Conservation (phyloP, 441 rosid species). For the Brassica hybrid region DNA sequence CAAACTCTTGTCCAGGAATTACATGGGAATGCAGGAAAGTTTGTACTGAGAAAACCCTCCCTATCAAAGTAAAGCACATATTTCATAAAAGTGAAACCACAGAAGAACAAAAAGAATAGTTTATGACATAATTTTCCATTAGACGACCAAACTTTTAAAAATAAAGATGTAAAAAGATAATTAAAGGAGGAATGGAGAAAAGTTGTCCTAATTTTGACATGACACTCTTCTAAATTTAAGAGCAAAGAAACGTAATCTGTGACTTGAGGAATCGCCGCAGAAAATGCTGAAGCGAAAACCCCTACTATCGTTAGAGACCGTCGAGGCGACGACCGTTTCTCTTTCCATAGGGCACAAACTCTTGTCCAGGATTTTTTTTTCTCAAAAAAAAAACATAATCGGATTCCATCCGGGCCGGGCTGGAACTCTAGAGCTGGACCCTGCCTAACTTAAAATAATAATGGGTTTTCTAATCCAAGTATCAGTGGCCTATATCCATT, state of each 20-base stretch:
- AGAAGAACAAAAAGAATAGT: slow-evolving; percentile 16
- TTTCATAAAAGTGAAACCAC: neutral
- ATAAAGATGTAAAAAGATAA: neutral
- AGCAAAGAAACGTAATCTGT: neutral
- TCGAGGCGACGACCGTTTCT: neutral
- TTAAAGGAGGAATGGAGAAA: slow-evolving; percentile 5
- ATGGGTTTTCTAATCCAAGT: neutral
- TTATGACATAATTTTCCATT: neutral
- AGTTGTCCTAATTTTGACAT: slow-evolving; percentile 15
- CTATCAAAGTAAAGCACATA: slow-evolving; percentile 25
- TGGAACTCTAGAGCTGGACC: neutral
- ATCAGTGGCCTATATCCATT: slow-evolving; percentile 2
- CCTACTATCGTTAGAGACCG: too few species aligned
- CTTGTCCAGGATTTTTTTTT: too few species aligned
- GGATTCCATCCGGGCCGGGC: neutral
- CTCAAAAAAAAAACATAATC: neutral
- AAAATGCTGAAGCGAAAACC: neutral
- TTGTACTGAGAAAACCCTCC: neutral
- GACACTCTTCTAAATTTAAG: neutral
- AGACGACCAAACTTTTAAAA: neutral
- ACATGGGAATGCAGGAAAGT: slow-evolving; percentile 16
- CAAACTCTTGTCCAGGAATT: neutral
- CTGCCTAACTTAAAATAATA: neutral
- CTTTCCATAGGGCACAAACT: neutral
- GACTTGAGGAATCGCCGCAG: neutral